Percentiles rank a stretch among this genome's conserved stretches.
These are phyloP conservation scores for Jaenimonas drosophilae DNA, from an alignment of 208 protist species.

Conservation along the genomic window DNA sequence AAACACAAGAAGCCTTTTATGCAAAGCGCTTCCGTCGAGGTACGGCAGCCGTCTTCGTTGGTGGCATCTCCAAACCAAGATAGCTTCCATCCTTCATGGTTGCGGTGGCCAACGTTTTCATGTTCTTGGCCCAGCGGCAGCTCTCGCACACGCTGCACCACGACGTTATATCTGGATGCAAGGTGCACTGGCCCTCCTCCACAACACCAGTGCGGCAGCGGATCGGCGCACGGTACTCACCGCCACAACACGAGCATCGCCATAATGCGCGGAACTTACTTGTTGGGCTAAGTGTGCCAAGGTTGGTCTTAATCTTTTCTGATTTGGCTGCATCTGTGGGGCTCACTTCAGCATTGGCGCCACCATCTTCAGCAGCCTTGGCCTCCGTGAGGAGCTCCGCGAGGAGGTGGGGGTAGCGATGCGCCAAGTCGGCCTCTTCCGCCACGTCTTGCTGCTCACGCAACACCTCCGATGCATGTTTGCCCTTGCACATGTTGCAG, in stretches of 20 bases:
- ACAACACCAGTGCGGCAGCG: constrained; percentile 62
- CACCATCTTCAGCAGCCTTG: neutral
- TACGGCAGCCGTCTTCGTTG: too few species aligned
- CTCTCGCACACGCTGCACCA: constrained; percentile 54
- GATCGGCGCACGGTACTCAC: constrained; percentile 49
- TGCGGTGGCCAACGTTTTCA: constrained; percentile 23
- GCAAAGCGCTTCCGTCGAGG: too few species aligned
- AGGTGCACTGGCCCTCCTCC: constrained; percentile 42
- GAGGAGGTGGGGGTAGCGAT: too few species aligned
- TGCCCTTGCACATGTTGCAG: constrained; percentile 61
- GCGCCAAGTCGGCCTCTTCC: constrained; percentile 17
- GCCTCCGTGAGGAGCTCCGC: constrained; percentile 24
- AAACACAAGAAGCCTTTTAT: too few species aligned
- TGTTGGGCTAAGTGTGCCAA: constrained; percentile 31
- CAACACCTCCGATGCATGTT: constrained; percentile 67
- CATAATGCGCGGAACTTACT: constrained; percentile 75
- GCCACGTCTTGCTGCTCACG: constrained; percentile 23
- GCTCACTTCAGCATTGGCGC: neutral
- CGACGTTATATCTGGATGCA: constrained; percentile 34
- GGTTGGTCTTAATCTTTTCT: constrained; percentile 43
- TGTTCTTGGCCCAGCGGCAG: constrained; percentile 58
- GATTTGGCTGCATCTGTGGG: too few species aligned
- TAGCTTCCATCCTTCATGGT: constrained; percentile 34
- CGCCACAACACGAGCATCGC: constrained; percentile 50
- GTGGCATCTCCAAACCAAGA: constrained; percentile 31